Evolutionary conservation across 148 eudicot species (phyloP).

Genomic region (Fagopyrum esculentum): DNA sequence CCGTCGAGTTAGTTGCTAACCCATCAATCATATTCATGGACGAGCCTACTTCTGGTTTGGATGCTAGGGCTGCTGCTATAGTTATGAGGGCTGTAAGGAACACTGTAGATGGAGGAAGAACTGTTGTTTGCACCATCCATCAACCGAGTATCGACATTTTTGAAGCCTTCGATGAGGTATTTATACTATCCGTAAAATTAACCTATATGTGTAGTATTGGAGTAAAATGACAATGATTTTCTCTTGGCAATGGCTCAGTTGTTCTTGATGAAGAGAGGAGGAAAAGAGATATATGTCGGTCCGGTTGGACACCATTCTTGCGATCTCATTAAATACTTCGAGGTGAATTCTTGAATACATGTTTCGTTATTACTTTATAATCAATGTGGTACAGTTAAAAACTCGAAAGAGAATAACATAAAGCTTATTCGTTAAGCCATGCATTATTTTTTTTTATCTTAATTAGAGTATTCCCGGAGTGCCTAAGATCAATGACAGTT

Average conservation of each 20-base stretch:
- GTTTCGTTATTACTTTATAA: not conserved
- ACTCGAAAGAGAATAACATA: too few species aligned
- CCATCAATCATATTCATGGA: slow-evolving; percentile 70
- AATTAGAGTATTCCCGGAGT: slow-evolving; percentile 12
- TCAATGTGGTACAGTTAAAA: not conserved
- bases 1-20: slow-evolving; percentile 67
- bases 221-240: not conserved
- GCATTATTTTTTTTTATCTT: not conserved
- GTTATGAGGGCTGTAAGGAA: slow-evolving; percentile 65
- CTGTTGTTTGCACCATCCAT: slow-evolving; percentile 60
- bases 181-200: not conserved
- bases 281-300: slow-evolving; percentile 17
- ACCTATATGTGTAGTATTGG: not conserved
- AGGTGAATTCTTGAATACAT: slow-evolving; percentile 9
- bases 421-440: not conserved
- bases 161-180: slow-evolving; percentile 70
- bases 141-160: slow-evolving; percentile 62
- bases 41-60: slow-evolving; percentile 71
- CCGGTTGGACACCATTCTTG: slow-evolving; percentile 16
- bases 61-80: slow-evolving; percentile 72
- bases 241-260: slow-evolving; percentile 8
- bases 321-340: slow-evolving; percentile 17
- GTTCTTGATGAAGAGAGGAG: slow-evolving; percentile 18
- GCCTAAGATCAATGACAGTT: slow-evolving; percentile 10
- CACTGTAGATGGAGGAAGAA: slow-evolving; percentile 49